These are phyloP conservation scores for Haplographium delicatum DNA, from an alignment of 495 filamentous ascomycete genomes.

Conservation along the genomic window DNA sequence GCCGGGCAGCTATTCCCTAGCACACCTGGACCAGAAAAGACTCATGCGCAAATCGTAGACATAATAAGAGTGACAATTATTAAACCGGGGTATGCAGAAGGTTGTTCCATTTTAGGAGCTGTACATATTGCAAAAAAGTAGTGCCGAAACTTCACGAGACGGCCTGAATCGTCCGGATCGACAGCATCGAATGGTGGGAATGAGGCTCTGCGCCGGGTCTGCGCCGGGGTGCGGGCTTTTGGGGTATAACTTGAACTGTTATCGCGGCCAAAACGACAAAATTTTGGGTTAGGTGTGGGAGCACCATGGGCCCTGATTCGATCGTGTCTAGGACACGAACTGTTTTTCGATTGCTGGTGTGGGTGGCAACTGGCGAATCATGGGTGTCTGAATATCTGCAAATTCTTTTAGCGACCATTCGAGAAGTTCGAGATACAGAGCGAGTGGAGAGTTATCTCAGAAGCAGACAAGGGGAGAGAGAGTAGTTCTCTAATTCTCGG, in stretches of 20 bases:
- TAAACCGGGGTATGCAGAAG: too few species aligned
- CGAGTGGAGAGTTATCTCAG: not conserved
- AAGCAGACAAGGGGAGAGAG: not conserved
- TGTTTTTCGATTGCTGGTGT: slow-evolving; percentile 1
- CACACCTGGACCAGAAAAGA: too few species aligned
- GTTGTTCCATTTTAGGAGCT: not conserved
- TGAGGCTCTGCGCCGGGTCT: slow-evolving; percentile 14
- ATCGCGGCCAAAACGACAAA: not conserved
- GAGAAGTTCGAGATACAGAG: slow-evolving; percentile 6
- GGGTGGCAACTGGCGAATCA: slow-evolving; percentile 19
- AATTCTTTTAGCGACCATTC: slow-evolving; percentile 18
- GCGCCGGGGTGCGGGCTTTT: not conserved
- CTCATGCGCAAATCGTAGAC: too few species aligned
- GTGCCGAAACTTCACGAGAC: not conserved
- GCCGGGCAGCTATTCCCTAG: too few species aligned
- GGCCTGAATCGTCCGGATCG: not conserved
- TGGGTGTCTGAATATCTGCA: slow-evolving; percentile 6
- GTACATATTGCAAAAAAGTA: not conserved
- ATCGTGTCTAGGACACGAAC: not conserved
- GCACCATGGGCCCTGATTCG: slow-evolving; percentile 9
- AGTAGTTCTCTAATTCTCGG: not conserved
- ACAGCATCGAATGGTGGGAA: not conserved
- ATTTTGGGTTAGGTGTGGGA: not conserved
- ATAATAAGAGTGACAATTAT: too few species aligned
- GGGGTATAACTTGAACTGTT: slow-evolving; percentile 14